A percentile compares a stretch with the other conserved stretches of the same genome.
These are phyloP conservation scores for Entrophospora sp. DNA, from an alignment of 192 early-diverging fungal species.

Conservation along the genomic window DNA sequence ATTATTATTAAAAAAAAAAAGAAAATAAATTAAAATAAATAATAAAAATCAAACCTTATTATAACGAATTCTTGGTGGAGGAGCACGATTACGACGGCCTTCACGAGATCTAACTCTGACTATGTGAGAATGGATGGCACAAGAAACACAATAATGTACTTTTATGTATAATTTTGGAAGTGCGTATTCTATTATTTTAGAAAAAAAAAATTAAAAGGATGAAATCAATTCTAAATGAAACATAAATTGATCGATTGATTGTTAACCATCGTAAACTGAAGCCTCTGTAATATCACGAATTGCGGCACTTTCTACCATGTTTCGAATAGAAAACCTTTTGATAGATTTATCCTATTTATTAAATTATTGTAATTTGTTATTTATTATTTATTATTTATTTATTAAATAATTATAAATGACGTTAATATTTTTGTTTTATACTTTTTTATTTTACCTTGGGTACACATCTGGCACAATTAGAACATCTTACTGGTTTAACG, in stretches of 20 bases:
- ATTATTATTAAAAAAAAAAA: neutral
- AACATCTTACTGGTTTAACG: slow-evolving; percentile 94
- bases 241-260: no score
- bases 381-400: no score
- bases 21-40: neutral
- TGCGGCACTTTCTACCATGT: slow-evolving; percentile 98
- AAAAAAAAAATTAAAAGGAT: neutral
- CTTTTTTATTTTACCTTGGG: no score
- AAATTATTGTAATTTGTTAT: neutral
- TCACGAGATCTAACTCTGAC: slow-evolving; percentile 88
- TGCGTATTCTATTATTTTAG: slow-evolving; percentile 58
- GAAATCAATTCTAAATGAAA: slow-evolving; percentile 84
- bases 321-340: slow-evolving; percentile 97
- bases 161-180: slow-evolving; percentile 99
- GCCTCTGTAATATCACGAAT: slow-evolving; percentile 94
- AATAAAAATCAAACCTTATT: slow-evolving; percentile 36
- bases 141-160: slow-evolving; percentile 91
- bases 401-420: no score
- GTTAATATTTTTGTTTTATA: no score
- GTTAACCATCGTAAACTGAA: slow-evolving; percentile 91
- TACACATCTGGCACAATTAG: slow-evolving; percentile 96
- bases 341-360: slow-evolving; percentile 92
- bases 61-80: slow-evolving; percentile 87
- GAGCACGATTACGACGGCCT: slow-evolving; percentile 84
- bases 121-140: slow-evolving; percentile 88